Conservation (phyloP, 106 monocot genomes). For the Dendrobium huoshanense region DNA sequence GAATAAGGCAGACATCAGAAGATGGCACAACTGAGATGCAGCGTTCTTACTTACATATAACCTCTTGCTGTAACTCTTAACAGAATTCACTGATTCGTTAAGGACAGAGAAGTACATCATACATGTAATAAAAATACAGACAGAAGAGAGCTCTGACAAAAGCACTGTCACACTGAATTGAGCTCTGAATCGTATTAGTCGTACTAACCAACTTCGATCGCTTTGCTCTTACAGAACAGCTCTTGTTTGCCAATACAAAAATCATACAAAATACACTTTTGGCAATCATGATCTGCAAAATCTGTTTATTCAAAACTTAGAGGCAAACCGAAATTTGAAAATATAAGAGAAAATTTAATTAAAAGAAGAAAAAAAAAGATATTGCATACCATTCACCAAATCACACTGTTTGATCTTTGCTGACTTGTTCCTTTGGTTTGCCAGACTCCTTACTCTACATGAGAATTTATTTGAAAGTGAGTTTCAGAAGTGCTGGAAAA, state of each 20-base stretch:
- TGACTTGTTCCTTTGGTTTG: background rate
- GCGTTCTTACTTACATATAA: background rate
- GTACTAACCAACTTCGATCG: background rate
- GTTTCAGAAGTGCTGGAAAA: background rate
- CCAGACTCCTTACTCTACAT: constrained; percentile 4
- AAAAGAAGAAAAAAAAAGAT: background rate
- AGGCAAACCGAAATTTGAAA: background rate
- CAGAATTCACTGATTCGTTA: background rate
- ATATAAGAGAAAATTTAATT: background rate
- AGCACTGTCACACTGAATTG: background rate
- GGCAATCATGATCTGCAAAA: background rate
- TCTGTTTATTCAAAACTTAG: background rate
- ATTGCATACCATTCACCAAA: background rate
- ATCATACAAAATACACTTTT: background rate
- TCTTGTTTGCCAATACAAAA: background rate
- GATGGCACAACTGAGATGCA: too few species aligned
- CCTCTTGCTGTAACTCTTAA: background rate
- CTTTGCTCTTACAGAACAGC: background rate
- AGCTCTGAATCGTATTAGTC: background rate
- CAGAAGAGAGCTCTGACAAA: background rate
- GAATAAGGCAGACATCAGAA: too few species aligned
- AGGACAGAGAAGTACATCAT: background rate
- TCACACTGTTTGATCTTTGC: constrained; percentile 10
- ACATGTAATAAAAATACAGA: constrained; percentile 5
- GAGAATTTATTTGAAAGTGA: background rate